These are phyloP conservation scores for Aspergillus carlsbadensis DNA, from an alignment of 495 filamentous ascomycete species.

Conservation along the genomic window DNA sequence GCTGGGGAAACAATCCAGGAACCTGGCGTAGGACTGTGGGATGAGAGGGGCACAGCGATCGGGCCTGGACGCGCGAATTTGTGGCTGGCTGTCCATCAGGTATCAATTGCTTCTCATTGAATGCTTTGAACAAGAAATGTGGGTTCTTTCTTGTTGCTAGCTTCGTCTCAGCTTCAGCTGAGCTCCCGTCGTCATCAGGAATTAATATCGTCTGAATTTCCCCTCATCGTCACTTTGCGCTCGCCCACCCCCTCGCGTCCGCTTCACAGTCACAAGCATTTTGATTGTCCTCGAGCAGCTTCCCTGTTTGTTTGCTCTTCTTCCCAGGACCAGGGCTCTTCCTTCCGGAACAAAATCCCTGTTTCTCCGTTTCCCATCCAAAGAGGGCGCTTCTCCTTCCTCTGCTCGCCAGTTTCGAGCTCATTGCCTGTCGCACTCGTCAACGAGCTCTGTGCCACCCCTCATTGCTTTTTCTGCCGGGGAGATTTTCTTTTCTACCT, in stretches of 20 bases:
- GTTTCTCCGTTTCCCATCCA: not conserved
- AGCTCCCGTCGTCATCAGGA: not conserved
- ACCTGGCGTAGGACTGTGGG: not conserved
- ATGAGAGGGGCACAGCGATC: not conserved
- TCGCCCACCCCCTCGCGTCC: not conserved
- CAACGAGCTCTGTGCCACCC: conserved; percentile 4
- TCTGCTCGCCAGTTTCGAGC: not conserved
- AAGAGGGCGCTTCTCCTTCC: conserved; percentile 15
- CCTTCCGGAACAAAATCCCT: not conserved
- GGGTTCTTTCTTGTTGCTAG: not conserved
- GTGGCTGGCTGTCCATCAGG: conserved; percentile 6
- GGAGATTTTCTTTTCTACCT: conserved; percentile 1
- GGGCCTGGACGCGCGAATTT: not conserved
- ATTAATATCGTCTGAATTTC: not conserved
- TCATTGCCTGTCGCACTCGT: not conserved
- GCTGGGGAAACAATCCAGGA: conserved; percentile 29
- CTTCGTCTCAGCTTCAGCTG: not conserved
- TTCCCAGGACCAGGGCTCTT: not conserved
- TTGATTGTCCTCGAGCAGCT: not conserved
- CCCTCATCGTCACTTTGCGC: conserved; percentile 4
- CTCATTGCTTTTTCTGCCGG: not conserved
- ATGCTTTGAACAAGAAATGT: not conserved
- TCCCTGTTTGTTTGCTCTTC: not conserved
- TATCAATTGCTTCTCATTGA: not conserved
- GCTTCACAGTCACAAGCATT: not conserved